Conservation (phyloP, 148 eudicot genomes). For the Amaranthus palmeri region DNA sequence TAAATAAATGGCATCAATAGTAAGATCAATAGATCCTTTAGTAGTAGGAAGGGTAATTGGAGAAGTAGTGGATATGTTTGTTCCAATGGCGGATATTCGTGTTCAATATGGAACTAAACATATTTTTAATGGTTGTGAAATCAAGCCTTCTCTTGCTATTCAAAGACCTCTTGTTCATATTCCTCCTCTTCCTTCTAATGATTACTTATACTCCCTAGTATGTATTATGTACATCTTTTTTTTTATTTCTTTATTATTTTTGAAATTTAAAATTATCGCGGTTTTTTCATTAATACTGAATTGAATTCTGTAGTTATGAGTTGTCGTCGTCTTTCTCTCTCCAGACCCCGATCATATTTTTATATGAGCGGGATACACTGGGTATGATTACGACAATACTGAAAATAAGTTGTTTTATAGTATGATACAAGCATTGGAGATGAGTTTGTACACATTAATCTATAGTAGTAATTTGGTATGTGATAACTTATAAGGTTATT, state of each 20-base stretch:
- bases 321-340: too few relatives aligned
- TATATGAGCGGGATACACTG: too few relatives aligned
- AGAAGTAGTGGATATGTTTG: slow-evolving; percentile 42
- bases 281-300: background rate
- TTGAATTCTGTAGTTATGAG: background rate
- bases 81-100: slow-evolving; percentile 22
- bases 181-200: slow-evolving; percentile 7
- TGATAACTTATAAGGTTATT: too few relatives aligned
- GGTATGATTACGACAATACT: too few relatives aligned
- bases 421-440: too few relatives aligned
- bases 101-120: slow-evolving; percentile 34
- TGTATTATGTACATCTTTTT: background rate
- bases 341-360: too few relatives aligned
- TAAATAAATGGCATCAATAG: slow-evolving; percentile 10
- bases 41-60: slow-evolving; percentile 44
- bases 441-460: too few relatives aligned
- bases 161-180: slow-evolving; percentile 29
- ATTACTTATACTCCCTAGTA: slow-evolving; percentile 33
- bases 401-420: too few relatives aligned
- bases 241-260: background rate
- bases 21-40: slow-evolving; percentile 28
- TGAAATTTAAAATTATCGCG: background rate
- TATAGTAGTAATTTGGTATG: too few relatives aligned
- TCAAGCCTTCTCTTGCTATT: slow-evolving; percentile 37
- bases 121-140: slow-evolving; percentile 33